Evolutionary conservation across 306 rosid species (phyloP), one percentile per base, ranked within the genome.

Genomic region (Quercus suber): DNA sequence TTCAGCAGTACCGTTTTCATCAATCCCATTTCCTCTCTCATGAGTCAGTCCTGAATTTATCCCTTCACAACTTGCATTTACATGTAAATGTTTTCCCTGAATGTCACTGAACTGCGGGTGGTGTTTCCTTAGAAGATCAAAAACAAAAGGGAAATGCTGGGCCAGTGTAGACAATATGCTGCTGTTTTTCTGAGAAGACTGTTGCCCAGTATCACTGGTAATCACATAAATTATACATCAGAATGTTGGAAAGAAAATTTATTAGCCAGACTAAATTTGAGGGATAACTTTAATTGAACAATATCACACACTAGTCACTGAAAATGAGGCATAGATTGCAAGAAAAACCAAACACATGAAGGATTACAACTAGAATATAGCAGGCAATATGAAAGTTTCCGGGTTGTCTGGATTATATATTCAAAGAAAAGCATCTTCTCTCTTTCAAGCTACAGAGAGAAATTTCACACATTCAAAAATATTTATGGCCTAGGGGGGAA

Each of bases 101-200:
- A 73, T 45, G 70, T 75, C 89, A 77, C 63, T 80, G 80, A 78
- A 74, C 57, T 78, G 86, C 31, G 55, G 80, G 79, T 81, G 73
- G 33, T 64, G 79, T 75, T 81, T 85, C 79, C 88, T 84, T 86
- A 90, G 83, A 82, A 92, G 88, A 82, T 78, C 82, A 75, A 89
- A 88, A 75, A 95, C 60, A 79, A 81, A 87, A 72, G 99, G 98
- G 69, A 95, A 88, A 83, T 76, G 94, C 86, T 63, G 85, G 57
- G 94, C 97, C 77, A 95, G 87, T 85, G 85, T 87, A 76, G 90
- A 91, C 25, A 91, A 80, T 78, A 95, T 80, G 88, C 94, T 82
- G 55, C 92, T 84, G 55, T 86, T 87, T 77, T 73, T 88, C 79
- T 83, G 80, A 75, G 91, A 80, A 73, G 84, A 73, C 73, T 77